Evolutionary conservation across 257 asterid genomes (phyloP).

Genomic region (Solanum medicagineum): DNA sequence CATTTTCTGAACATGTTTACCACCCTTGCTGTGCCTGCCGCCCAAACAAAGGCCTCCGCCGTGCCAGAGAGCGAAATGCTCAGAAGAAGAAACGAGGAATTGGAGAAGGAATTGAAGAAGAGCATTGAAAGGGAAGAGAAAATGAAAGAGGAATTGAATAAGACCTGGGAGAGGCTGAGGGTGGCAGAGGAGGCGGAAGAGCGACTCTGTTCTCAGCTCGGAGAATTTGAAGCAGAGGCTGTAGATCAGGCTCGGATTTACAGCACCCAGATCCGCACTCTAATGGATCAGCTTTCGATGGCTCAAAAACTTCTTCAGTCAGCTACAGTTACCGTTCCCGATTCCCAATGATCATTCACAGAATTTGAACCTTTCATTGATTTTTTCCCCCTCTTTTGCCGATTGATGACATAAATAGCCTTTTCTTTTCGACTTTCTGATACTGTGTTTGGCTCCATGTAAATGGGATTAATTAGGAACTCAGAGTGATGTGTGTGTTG

Average conservation of each 20-base stretch:
- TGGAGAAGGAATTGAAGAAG: slow-evolving; percentile 44
- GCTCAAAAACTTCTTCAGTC: slow-evolving; percentile 20
- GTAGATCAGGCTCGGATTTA: slow-evolving; percentile 48
- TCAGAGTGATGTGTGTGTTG: background rate
- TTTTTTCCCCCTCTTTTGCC: background rate
- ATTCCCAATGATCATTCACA: background rate
- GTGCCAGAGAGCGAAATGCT: slow-evolving; percentile 18
- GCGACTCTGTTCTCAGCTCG: slow-evolving; percentile 68
- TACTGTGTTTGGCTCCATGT: background rate
- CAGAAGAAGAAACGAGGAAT: slow-evolving; percentile 54
- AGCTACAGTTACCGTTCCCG: slow-evolving; percentile 4
- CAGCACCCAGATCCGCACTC: slow-evolving; percentile 9
- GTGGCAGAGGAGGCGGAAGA: slow-evolving; percentile 93
- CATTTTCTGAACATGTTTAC: slow-evolving; percentile 27
- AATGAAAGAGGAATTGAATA: slow-evolving; percentile 33
- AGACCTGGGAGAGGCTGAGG: slow-evolving; percentile 32
- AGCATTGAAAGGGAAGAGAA: slow-evolving; percentile 54
- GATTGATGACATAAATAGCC: background rate
- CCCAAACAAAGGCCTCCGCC: background rate
- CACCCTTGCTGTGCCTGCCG: slow-evolving; percentile 16
- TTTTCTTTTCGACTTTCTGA: background rate
- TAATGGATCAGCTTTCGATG: slow-evolving; percentile 40
- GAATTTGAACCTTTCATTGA: background rate
- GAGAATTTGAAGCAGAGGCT: slow-evolving; percentile 83
- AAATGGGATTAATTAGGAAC: background rate